phyloP scores from a whole-genome alignment of 2,329 filamentous ascomycete species.

The Rhynchosporium graminicola region DNA sequence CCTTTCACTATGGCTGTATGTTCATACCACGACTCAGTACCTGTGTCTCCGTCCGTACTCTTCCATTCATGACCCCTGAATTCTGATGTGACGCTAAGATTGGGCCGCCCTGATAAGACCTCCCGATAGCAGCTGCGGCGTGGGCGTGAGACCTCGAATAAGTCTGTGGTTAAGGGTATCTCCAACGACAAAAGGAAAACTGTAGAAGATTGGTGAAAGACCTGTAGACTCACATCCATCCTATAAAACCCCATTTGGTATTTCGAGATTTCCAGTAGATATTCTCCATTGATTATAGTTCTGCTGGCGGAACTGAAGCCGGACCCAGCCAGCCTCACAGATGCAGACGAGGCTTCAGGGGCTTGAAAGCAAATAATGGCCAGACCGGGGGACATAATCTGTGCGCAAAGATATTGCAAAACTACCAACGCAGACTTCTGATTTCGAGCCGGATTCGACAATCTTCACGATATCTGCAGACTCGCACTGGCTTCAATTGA shows the following conservation, averaged over 20 bases:
- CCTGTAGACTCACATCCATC: neutral
- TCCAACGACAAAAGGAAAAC: neutral
- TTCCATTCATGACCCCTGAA: too few relatives aligned
- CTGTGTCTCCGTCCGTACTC: neutral
- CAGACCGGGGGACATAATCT: slow-evolving; percentile 1
- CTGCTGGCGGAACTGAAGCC: neutral
- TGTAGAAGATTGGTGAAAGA: neutral
- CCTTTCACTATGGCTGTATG: neutral
- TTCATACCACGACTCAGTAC: slow-evolving; percentile 7
- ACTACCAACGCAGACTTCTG: neutral
- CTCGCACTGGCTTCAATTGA: slow-evolving; percentile 1
- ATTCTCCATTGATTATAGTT: neutral
- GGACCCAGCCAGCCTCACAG: neutral
- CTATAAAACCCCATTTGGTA: neutral
- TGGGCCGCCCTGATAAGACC: neutral
- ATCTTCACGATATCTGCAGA: neutral
- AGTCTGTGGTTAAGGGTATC: neutral
- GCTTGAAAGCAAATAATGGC: slow-evolving; percentile 1
- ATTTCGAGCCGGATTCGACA: neutral
- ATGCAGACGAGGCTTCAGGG: slow-evolving; percentile 9
- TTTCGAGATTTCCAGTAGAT: too few relatives aligned
- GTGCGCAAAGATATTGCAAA: neutral
- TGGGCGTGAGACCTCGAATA: neutral
- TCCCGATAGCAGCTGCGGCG: neutral
- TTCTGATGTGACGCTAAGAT: slow-evolving; percentile 14